A percentile compares a stretch with the other conserved stretches of the same genome.
phyloP scores from a whole-genome alignment of 257 asterid species.

The Scutellaria galericulata region DNA sequence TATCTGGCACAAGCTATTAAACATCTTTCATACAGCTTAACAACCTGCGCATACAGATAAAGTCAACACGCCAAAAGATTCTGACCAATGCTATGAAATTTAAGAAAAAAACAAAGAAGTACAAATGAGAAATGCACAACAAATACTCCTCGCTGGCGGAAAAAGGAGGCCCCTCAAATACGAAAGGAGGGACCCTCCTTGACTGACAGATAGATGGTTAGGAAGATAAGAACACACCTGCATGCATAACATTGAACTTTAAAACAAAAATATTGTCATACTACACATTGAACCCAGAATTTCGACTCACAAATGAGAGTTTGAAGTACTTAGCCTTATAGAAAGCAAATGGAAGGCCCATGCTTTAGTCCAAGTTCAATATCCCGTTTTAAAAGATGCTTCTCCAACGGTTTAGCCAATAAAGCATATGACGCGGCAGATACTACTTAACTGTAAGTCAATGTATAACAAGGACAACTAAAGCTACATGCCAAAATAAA shows the following conservation, averaged over 20 bases:
- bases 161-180: constrained; percentile 94
- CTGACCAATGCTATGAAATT: constrained; percentile 23
- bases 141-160: constrained; percentile 80
- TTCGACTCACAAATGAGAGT: constrained; percentile 94
- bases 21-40: constrained; percentile 96
- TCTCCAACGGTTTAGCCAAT: constrained; percentile 98
- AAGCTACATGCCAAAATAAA: constrained; percentile 62
- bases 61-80: constrained; percentile 34
- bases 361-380: constrained; percentile 99
- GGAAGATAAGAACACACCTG: constrained; percentile 99
- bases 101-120: constrained; percentile 37
- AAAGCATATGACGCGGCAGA: constrained; percentile 90
- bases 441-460: constrained; percentile 95
- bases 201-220: constrained; percentile 96
- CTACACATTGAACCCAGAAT: constrained; percentile 88
- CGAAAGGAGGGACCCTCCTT: constrained; percentile 85
- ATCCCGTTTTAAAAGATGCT: constrained; percentile 90
- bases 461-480: constrained; percentile 83
- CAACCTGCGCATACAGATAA: constrained; percentile 67
- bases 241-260: constrained; percentile 94
- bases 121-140: constrained; percentile 66
- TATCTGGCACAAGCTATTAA: constrained; percentile 96
- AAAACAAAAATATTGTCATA: constrained; percentile 61
- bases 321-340: constrained; percentile 98
- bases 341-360: constrained; percentile 96